Base-by-base conservation (phyloP, 768 basidiomycete species). In the Omphalotus guepiniiformis region DNA sequence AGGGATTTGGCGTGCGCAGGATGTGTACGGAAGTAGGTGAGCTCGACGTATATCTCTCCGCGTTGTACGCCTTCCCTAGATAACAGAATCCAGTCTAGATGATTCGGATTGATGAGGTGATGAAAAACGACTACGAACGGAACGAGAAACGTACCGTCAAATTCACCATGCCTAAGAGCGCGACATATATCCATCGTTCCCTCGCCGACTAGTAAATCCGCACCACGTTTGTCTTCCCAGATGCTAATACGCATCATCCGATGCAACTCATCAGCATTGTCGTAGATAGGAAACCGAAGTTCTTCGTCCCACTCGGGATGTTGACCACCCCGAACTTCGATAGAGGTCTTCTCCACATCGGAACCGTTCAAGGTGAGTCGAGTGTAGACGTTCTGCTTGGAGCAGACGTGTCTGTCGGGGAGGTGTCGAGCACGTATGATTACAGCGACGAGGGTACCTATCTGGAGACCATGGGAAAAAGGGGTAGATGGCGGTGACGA, bases 351-450 rank as follows among this genome's bases (percentile, higher is more conserved):
- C 9, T 6, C 18, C 15, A n/a, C n/a, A 15, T 41, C 21, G n/a
- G n/a, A n/a, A 7, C 39, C 39, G 18, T 23, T 16, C 7, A 41
- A 41, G 25, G 21, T 27, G 25, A 41, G 15, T n/a, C 21, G 19
- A 27, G 39, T 23, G 25, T 41, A 41, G 7, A 27, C 21, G 39
- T 27, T 41, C 39, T 41, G 39, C 25, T 41, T 41, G 13, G 39
- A 41, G 21, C 39, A 41, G n/a, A 41, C 39, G n/a, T 41, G 39
- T 27, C 25, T 41, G 25, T 41, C 39, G 39, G 39, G 39, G 22
- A 41, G 39, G 25, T 41, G 39, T 7, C 39, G 19, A 22, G 39
- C 39, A 5, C 25, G 19, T 13, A 41, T 16, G n/a, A 41, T 23
- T 15, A 41, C 39, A 11, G 39, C 39, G 4, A 41, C 39, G 7